phyloP scores from a whole-genome alignment of 805 yeast genomes.

The Teunomyces stri region DNA sequence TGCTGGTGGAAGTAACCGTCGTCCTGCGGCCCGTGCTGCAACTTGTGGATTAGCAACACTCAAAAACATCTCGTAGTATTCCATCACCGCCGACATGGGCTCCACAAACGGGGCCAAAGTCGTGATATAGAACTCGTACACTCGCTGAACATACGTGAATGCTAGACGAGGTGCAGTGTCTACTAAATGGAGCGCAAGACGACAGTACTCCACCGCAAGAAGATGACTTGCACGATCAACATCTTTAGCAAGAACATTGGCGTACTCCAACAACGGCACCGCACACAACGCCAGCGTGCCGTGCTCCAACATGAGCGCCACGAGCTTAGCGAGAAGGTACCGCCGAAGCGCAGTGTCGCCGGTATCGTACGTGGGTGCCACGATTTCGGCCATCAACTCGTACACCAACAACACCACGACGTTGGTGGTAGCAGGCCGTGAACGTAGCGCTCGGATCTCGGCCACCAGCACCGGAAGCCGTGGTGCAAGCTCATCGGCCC shows the following conservation, averaged over 20 bases:
- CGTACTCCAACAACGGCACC: conserved; percentile 38
- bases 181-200: conserved; percentile 38
- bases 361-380: conserved; percentile 30
- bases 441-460: conserved; percentile 33
- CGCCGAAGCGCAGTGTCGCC: conserved; percentile 25
- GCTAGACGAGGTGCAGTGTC: conserved; percentile 30
- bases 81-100: conserved; percentile 34
- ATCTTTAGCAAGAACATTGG: conserved; percentile 27
- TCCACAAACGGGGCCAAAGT: conserved; percentile 43
- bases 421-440: conserved; percentile 20
- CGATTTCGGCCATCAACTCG: conserved; percentile 40
- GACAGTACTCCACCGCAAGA: conserved; percentile 41
- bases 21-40: conserved; percentile 2
- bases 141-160: conserved; percentile 32
- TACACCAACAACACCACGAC: conserved; percentile 30
- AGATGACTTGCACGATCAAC: conserved; percentile 28
- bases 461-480: conserved; percentile 38
- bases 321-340: conserved; percentile 31
- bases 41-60: conserved; percentile 14
- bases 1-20: conserved; percentile 11
- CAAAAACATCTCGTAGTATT: conserved; percentile 19
- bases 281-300: conserved; percentile 43
- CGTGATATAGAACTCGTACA: conserved; percentile 42
- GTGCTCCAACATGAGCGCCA: conserved; percentile 32
- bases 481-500: conserved; percentile 18